Evolutionary conservation across 371 early-diverging fungal species (phyloP).

Genomic region (Mortierella sp.): DNA sequence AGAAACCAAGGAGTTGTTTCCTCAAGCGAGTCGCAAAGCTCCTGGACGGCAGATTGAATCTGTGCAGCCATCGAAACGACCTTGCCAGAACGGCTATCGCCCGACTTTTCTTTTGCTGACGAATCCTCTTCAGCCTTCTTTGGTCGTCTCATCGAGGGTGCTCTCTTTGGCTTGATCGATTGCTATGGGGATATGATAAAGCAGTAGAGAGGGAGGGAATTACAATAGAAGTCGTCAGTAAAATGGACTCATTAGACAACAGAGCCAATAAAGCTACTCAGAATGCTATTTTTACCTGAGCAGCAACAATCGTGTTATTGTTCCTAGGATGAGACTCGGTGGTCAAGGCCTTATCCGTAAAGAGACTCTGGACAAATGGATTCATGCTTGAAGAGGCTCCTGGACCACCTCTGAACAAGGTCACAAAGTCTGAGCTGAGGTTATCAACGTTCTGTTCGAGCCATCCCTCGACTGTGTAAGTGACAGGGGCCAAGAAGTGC

Average conservation of each 20-base stretch:
- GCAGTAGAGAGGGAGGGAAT: constrained; percentile 31
- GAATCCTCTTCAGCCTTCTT: constrained; percentile 48
- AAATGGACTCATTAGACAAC: background rate
- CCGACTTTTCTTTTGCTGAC: constrained; percentile 33
- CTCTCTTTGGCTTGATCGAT: constrained; percentile 74
- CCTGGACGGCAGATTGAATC: constrained; percentile 79
- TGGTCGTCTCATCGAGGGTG: constrained; percentile 73
- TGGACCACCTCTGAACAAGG: constrained; percentile 71
- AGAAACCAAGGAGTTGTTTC: constrained; percentile 91
- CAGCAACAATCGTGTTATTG: constrained; percentile 76
- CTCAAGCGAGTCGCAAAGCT: constrained; percentile 80
- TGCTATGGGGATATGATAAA: constrained; percentile 62
- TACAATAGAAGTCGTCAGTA: background rate
- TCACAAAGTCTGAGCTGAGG: constrained; percentile 85
- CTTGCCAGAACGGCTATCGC: constrained; percentile 42
- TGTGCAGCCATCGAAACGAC: constrained; percentile 70
- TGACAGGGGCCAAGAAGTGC: constrained; percentile 79
- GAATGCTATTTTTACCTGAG: constrained; percentile 54
- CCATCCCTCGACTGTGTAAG: constrained; percentile 75
- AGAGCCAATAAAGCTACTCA: background rate
- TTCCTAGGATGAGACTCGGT: constrained; percentile 87
- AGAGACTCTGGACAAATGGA: constrained; percentile 83
- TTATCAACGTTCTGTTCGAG: constrained; percentile 79
- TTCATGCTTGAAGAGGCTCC: constrained; percentile 68
- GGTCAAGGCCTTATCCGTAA: constrained; percentile 82